Conservation (phyloP, 2,329 filamentous ascomycete species). For the Metarhizium humberi region DNA sequence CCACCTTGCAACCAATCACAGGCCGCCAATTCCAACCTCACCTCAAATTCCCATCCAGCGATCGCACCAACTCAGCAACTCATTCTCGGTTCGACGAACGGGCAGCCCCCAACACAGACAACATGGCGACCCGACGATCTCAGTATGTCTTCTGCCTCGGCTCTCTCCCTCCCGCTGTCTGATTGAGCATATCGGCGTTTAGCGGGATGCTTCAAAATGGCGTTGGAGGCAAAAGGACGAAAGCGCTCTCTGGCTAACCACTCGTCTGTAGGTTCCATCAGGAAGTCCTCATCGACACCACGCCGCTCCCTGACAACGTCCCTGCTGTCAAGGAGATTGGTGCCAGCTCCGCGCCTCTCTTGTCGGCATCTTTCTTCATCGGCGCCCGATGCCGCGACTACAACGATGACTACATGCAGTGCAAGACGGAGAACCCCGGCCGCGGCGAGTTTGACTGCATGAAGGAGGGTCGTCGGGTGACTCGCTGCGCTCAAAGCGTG, state of each 20-base stretch:
- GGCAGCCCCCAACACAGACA: conserved; percentile 20
- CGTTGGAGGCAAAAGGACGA: background rate
- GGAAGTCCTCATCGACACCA: conserved; percentile 87
- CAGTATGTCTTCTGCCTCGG: conserved; percentile 23
- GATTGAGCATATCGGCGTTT: background rate
- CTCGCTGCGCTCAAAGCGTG: conserved; percentile 93
- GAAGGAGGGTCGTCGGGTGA: conserved; percentile 94
- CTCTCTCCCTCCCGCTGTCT: background rate
- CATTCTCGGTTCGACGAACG: conserved; percentile 16
- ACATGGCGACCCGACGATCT: conserved; percentile 32
- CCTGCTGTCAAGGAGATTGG: conserved; percentile 92
- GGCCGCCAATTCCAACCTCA: conserved; percentile 29
- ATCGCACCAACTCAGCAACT: conserved; percentile 14
- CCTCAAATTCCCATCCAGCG: conserved; percentile 15
- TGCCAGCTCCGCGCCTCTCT: conserved; percentile 80
- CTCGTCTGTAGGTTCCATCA: conserved; percentile 73
- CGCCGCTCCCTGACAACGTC: conserved; percentile 84
- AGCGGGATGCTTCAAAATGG: background rate
- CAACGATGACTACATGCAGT: conserved; percentile 99
- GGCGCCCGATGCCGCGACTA: conserved; percentile 88
- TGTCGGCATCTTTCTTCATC: conserved; percentile 94
- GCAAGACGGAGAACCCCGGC: conserved; percentile 90
- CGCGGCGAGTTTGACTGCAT: conserved; percentile 89
- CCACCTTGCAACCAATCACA: conserved; percentile 25
- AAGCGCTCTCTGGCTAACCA: conserved; percentile 11